Conservation (phyloP, 495 filamentous ascomycete genomes). For the Hyphodiscus hymeniophilus region DNA sequence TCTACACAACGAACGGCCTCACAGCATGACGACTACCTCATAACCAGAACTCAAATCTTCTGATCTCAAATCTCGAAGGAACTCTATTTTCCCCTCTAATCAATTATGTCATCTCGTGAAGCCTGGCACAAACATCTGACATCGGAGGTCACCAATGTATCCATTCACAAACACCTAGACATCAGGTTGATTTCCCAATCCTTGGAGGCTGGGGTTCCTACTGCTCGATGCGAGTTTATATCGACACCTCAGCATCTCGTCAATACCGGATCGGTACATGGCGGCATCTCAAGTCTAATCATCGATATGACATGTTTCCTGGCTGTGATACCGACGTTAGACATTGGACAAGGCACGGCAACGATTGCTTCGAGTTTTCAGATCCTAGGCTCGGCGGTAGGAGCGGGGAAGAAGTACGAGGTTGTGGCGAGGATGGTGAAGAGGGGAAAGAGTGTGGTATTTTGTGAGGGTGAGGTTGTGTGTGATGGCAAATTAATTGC, state of each 20-base stretch:
- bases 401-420: constrained; percentile 1
- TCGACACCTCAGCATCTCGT: background rate
- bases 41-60: too few relatives aligned
- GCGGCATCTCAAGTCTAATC: constrained; percentile 2
- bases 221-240: background rate
- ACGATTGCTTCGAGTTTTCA: background rate
- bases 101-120: background rate
- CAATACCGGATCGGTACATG: background rate
- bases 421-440: constrained; percentile 3
- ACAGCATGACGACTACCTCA: too few relatives aligned
- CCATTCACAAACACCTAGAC: constrained; percentile 1
- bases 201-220: background rate
- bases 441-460: constrained; percentile 2
- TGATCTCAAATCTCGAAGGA: too few relatives aligned
- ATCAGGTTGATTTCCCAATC: background rate
- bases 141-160: background rate
- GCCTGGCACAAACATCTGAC: background rate
- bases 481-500: constrained; percentile 5
- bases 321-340: constrained; percentile 3
- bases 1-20: too few relatives aligned
- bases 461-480: constrained; percentile 4
- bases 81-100: too few relatives aligned
- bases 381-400: background rate
- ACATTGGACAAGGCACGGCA: background rate
- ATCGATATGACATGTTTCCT: constrained; percentile 4